Evolutionary conservation across 2,329 filamentous ascomycete genomes (phyloP), one percentile per base, ranked within the genome.

Genomic region (Stagonosporopsis chrysanthemi): DNA sequence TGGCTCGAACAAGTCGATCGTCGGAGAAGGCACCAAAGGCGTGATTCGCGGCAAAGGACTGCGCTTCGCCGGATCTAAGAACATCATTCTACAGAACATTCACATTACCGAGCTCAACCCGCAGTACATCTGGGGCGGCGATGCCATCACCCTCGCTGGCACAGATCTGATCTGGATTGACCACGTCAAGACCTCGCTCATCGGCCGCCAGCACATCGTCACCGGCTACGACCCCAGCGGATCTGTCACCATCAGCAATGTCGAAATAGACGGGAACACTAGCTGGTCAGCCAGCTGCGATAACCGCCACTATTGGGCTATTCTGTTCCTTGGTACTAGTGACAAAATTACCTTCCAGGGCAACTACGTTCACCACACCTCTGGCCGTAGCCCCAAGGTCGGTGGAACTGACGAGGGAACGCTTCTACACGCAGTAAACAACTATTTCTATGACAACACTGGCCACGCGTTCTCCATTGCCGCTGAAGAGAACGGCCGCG

Each of bases 21-120:
- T 80, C 23, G 78, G 78, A 4, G 67, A 72, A 23, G 78, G 77
- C 3, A 71, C 61, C 43, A 72, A 69, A 31, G 78, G 74, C 33
- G 68, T 79, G 3, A 73, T 80, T 46, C 72, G 70, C 9, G 78
- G 78, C 35, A 80, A 78, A 56, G 78, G 78, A 6, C 66, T 80
- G 4, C 67, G 74, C 4, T 66, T 80, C 29, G 66, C 67, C 44
- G 72, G 69, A 19, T 68, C 62, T 1, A 61, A 63, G 41, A 78
- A 78, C 56, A 58, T 78, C 38, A 71, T 72, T 47, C 69, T 80
- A 56, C 74, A 79, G 59, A 79, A 79, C 67, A 70, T 80, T 22
- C 64, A 68, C 29, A 75, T 77, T 59, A 74, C 71, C 22, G 68
- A 75, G 22, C 59, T 77, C 22, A 77, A 77, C 65, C 75, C 75